These are phyloP conservation scores for Colletotrichum gigasporum DNA, from an alignment of 2,329 filamentous ascomycete species.

Conservation along the genomic window DNA sequence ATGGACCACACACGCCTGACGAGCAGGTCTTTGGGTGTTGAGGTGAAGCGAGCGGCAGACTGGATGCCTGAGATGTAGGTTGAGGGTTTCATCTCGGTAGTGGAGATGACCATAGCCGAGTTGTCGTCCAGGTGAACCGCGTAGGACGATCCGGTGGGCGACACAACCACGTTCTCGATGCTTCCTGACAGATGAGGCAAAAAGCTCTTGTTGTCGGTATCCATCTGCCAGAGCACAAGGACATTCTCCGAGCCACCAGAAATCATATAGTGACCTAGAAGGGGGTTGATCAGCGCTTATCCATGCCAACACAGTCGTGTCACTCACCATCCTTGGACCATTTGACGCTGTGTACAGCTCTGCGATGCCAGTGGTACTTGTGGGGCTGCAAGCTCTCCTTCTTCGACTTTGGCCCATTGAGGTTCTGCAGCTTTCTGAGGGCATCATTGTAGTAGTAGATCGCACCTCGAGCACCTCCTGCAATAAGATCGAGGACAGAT, in stretches of 20 bases:
- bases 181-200: slow-evolving; percentile 90
- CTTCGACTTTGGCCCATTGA: slow-evolving; percentile 46
- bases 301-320: not conserved
- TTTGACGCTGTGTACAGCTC: slow-evolving; percentile 83
- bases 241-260: slow-evolving; percentile 93
- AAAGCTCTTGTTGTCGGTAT: slow-evolving; percentile 83
- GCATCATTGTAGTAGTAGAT: slow-evolving; percentile 87
- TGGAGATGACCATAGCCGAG: slow-evolving; percentile 89
- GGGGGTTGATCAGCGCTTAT: slow-evolving; percentile 40
- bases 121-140: slow-evolving; percentile 90
- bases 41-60: slow-evolving; percentile 61
- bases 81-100: slow-evolving; percentile 85
- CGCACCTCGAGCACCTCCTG: slow-evolving; percentile 80
- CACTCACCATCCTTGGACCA: slow-evolving; percentile 88
- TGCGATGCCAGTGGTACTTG: slow-evolving; percentile 91
- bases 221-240: slow-evolving; percentile 91
- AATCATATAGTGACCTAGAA: slow-evolving; percentile 85
- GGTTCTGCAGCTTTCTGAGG: slow-evolving; percentile 63
- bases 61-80: slow-evolving; percentile 88
- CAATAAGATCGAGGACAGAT: slow-evolving; percentile 73
- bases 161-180: slow-evolving; percentile 87
- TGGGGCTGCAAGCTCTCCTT: slow-evolving; percentile 65
- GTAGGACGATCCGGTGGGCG: slow-evolving; percentile 81
- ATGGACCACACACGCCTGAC: slow-evolving; percentile 62
- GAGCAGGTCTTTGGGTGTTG: slow-evolving; percentile 60